Evolutionary conservation across 2,329 filamentous ascomycete species (phyloP).

Genomic region (Drechslerella coelobrocha): DNA sequence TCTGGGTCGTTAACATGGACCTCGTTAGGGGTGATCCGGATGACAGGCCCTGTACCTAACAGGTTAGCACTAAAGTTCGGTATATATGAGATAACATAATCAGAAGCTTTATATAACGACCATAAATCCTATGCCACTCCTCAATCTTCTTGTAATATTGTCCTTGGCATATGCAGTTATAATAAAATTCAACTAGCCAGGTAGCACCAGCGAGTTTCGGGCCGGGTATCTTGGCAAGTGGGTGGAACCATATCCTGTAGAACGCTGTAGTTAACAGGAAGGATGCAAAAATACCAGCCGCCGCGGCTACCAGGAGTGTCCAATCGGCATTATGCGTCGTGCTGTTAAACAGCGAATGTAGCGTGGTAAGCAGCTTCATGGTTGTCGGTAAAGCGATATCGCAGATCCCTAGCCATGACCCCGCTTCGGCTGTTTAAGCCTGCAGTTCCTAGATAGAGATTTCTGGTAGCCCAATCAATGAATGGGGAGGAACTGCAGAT

Average conservation of each 20-base stretch:
- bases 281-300: not conserved
- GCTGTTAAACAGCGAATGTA: constrained; percentile 13
- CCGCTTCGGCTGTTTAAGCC: too few relatives aligned
- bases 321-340: not conserved
- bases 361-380: constrained; percentile 11
- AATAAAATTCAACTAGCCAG: constrained; percentile 37
- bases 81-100: not conserved
- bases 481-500: too few relatives aligned
- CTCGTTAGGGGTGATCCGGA: constrained; percentile 25
- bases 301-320: not conserved
- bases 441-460: too few relatives aligned
- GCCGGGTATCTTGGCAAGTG: constrained; percentile 56
- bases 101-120: constrained; percentile 2
- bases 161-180: constrained; percentile 13
- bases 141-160: constrained; percentile 36
- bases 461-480: too few relatives aligned
- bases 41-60: constrained; percentile 12
- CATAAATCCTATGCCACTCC: constrained; percentile 24
- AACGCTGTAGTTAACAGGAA: constrained; percentile 26
- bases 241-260: constrained; percentile 56
- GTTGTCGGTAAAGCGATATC: too few relatives aligned
- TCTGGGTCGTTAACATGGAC: constrained; percentile 30
- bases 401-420: too few relatives aligned
- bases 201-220: constrained; percentile 53
- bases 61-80: not conserved